A percentile compares a stretch with the other conserved stretches of the same genome.
Conservation (phyloP, 345 rosid genomes). For the Gossypium rotundifolium region DNA sequence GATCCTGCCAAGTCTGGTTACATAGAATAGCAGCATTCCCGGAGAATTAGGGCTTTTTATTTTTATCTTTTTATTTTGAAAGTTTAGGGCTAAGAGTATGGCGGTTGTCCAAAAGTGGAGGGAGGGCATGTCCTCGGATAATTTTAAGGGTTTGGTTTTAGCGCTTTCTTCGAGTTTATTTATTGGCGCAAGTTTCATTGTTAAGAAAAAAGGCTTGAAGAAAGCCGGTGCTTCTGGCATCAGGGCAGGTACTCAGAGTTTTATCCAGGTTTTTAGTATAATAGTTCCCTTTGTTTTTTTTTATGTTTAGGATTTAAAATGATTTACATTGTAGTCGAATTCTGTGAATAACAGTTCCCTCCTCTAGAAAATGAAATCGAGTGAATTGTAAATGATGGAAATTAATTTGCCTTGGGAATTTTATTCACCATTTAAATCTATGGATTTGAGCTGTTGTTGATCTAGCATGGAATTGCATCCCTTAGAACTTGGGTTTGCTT, state of each 20-base stretch:
- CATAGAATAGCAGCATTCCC: background rate
- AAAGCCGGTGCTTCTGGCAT: conserved; percentile 62
- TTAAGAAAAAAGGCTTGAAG: conserved; percentile 86
- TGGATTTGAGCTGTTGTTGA: background rate
- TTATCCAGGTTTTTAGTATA: background rate
- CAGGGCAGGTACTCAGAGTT: conserved; percentile 54
- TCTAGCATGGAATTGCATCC: background rate
- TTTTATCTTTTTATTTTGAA: background rate
- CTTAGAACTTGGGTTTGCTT: background rate
- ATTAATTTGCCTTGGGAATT: background rate
- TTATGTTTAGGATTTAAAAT: background rate
- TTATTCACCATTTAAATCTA: background rate
- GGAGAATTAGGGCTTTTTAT: conserved; percentile 5
- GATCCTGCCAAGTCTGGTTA: background rate
- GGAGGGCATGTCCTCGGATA: conserved; percentile 81
- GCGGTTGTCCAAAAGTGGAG: conserved; percentile 31
- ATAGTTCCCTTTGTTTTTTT: background rate
- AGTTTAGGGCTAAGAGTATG: background rate
- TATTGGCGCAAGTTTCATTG: conserved; percentile 84
- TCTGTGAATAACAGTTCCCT: background rate
- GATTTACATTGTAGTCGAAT: background rate
- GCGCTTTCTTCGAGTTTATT: conserved; percentile 78
- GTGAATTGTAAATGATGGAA: background rate
- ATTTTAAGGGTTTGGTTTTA: conserved; percentile 72
- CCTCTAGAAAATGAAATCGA: background rate